phyloP scores from a whole-genome alignment of 129 eudicot species.

The Lactuca sativa region DNA sequence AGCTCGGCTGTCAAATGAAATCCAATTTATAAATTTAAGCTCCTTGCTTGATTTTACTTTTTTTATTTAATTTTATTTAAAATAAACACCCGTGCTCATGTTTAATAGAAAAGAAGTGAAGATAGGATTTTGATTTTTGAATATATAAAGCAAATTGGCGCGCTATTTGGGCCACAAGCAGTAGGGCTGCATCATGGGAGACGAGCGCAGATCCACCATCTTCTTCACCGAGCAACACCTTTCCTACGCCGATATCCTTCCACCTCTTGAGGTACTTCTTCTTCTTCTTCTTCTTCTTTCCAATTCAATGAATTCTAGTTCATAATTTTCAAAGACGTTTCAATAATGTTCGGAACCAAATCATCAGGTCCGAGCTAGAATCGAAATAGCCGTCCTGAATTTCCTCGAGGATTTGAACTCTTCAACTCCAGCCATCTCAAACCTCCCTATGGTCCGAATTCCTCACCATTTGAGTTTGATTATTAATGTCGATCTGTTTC shows the following conservation, averaged over 20 bases:
- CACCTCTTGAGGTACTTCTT: constrained; percentile 61
- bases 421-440: constrained; percentile 69
- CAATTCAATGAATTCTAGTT: background rate
- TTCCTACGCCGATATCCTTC: constrained; percentile 85
- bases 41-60: no score
- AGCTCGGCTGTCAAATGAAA: no score
- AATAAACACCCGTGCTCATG: no score
- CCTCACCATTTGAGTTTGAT: constrained; percentile 5
- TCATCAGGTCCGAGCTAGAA: constrained; percentile 88
- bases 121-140: background rate
- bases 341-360: background rate
- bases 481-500: background rate
- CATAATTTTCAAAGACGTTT: background rate
- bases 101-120: background rate
- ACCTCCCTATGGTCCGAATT: constrained; percentile 69
- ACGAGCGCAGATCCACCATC: constrained; percentile 56
- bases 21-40: no score
- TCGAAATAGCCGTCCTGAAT: constrained; percentile 86
- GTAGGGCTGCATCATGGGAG: constrained; percentile 37
- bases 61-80: no score
- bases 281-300: constrained; percentile 2
- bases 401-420: constrained; percentile 71
- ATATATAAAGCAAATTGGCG: background rate
- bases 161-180: background rate
- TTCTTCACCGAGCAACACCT: constrained; percentile 88